Evolutionary conservation across 1,284 basidiomycete species (phyloP), one percentile per base, ranked within the genome.

Genomic region (Cutaneotrichosporon dermatis): DNA sequence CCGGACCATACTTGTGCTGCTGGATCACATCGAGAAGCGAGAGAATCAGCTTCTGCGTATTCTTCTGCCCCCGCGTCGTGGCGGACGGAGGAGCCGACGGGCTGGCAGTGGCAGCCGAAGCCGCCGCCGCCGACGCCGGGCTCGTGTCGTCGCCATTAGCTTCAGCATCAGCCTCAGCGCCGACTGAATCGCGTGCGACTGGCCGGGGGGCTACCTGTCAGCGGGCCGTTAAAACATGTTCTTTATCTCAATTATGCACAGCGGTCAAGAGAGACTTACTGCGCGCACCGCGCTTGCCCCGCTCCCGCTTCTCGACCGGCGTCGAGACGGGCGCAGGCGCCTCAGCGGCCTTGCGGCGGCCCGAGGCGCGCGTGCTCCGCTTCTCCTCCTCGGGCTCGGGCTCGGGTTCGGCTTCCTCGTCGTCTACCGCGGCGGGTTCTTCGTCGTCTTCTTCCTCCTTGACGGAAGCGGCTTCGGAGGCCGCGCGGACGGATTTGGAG

Each of bases 21-120:
- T 86, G 86, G 58, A 95, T 92, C 62, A 87, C 85, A 6, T 86
- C 85, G 72, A 92, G 86, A 33, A 95, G 81, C 81, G 89, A 84
- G 54, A 82, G 80, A 58, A 93, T 89, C 53, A 92, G 84, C 55
- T 84, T 86, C 72, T 92, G 88, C 16, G 45, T 49, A 9, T 55
- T n/a, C 37, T 57, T 57, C 51, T 52, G 51, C 36, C 42, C 50
- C 25, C 51, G 41, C 43, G 58, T 50, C 34, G 55, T 43, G 53
- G 54, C 53, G 43, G 64, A 42, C 5, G 67, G 49, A 11, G 62
- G 55, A 10, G 57, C 45, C 6, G 42, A 16, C 36, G 44, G 44
- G 48, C 57, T 45, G 42, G 36, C 44, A 34, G 34, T 53, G 35
- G 39, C 54, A n/a, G n/a, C n/a, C n/a, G n/a, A n/a, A n/a, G n/a